Evolutionary conservation across 495 filamentous ascomycete species (phyloP).

Genomic region (Lineolata rhizophorae): DNA sequence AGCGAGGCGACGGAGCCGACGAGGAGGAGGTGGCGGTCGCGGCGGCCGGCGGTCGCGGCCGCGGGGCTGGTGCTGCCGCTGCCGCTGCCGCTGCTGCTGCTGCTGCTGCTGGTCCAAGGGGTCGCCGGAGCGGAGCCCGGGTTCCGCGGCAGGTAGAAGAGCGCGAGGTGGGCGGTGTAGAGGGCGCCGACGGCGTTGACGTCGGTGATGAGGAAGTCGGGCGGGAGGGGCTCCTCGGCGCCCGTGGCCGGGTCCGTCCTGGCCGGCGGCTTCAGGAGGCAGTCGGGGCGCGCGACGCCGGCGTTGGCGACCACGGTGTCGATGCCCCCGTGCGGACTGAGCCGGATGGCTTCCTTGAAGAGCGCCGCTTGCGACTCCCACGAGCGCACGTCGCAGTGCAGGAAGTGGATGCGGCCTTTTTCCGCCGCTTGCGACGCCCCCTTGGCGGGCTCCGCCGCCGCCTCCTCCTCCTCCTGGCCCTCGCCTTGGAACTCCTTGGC

Average conservation of each 20-base stretch:
- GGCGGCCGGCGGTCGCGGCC: background rate
- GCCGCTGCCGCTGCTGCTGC: too few relatives aligned
- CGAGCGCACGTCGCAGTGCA: slow-evolving; percentile 31
- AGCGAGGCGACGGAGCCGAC: slow-evolving; percentile 33
- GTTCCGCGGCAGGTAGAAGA: slow-evolving; percentile 29
- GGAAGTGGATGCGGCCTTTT: slow-evolving; percentile 25
- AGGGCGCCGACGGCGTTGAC: slow-evolving; percentile 41
- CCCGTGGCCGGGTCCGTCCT: slow-evolving; percentile 17
- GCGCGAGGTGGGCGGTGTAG: slow-evolving; percentile 42
- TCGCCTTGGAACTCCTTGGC: too few relatives aligned
- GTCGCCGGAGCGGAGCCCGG: slow-evolving; percentile 6
- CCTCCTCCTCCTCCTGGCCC: too few relatives aligned
- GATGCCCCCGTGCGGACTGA: slow-evolving; percentile 31
- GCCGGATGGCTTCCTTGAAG: slow-evolving; percentile 29
- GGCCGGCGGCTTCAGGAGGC: slow-evolving; percentile 19
- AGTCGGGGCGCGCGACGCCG: slow-evolving; percentile 27
- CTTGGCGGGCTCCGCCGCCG: too few relatives aligned
- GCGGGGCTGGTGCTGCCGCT: slow-evolving; percentile 1
- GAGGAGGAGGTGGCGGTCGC: slow-evolving; percentile 29
- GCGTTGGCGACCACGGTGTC: slow-evolving; percentile 48
- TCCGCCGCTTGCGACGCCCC: slow-evolving; percentile 11
- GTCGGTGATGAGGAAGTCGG: slow-evolving; percentile 28
- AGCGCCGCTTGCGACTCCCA: slow-evolving; percentile 38
- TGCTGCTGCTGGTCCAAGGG: too few relatives aligned
- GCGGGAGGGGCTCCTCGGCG: slow-evolving; percentile 25